Percentiles rank a stretch among this genome's conserved stretches.
Conservation (phyloP, 2,329 filamentous ascomycete genomes). For the Calonectria fujianensis region DNA sequence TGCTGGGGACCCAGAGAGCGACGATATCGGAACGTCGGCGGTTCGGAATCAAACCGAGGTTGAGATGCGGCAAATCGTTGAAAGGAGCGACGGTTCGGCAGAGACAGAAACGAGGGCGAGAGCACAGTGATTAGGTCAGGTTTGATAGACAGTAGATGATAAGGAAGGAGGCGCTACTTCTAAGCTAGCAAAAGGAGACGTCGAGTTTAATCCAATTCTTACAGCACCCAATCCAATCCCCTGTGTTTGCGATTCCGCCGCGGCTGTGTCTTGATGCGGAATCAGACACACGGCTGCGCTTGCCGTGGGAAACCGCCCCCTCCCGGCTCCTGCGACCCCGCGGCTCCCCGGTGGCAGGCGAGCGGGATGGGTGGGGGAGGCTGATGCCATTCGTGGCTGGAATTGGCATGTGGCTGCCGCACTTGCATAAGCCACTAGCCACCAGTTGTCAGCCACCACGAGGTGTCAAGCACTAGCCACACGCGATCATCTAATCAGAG, state of each 20-base stretch:
- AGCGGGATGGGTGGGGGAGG: constrained; percentile 52
- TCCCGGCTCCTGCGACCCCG: constrained; percentile 47
- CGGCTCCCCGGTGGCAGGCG: constrained; percentile 30
- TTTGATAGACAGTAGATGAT: background rate
- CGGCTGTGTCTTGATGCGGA: constrained; percentile 43
- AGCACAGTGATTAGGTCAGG: constrained; percentile 22
- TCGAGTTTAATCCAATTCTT: constrained; percentile 36
- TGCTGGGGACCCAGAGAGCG: constrained; percentile 36
- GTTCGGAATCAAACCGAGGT: constrained; percentile 36
- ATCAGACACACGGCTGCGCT: constrained; percentile 33
- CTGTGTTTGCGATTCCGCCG: constrained; percentile 32
- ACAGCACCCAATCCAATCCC: background rate
- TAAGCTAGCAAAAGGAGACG: constrained; percentile 21
- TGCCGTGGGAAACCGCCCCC: constrained; percentile 54
- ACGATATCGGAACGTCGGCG: constrained; percentile 38
- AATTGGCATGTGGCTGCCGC: constrained; percentile 3
- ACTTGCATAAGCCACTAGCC: constrained; percentile 4
- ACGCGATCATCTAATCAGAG: background rate
- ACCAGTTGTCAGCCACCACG: background rate
- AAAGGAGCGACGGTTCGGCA: constrained; percentile 23
- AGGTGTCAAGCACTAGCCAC: background rate
- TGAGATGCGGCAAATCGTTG: constrained; percentile 9
- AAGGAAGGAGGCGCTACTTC: constrained; percentile 26
- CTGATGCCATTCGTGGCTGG: constrained; percentile 41
- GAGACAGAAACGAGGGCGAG: constrained; percentile 21